phyloP scores from a whole-genome alignment of 345 rosid species.

The Citrus reticulata region DNA sequence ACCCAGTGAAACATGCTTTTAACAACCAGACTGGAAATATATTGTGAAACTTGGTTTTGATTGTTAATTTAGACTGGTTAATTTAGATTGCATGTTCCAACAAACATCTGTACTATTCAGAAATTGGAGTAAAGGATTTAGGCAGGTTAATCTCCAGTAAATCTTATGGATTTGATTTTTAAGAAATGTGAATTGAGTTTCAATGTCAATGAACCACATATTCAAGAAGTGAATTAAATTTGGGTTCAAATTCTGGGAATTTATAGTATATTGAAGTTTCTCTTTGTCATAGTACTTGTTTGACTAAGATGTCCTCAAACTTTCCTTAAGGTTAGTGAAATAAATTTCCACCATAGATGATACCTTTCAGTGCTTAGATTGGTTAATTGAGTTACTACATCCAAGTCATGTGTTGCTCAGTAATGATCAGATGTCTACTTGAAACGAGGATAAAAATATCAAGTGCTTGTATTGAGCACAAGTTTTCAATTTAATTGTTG shows the following conservation, averaged over 20 bases:
- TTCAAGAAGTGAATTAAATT: no score
- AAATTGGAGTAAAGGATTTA: background rate
- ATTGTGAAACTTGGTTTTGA: background rate
- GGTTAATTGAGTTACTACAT: background rate
- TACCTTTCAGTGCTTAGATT: background rate
- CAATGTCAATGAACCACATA: no score
- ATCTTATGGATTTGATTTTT: background rate
- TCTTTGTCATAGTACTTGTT: background rate
- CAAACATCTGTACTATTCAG: background rate
- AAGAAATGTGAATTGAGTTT: background rate
- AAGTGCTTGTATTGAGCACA: background rate
- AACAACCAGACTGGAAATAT: no score
- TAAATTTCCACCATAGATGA: background rate
- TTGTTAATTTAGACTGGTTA: background rate
- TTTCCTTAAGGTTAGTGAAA: background rate
- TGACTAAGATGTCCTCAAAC: no score
- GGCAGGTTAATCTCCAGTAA: background rate
- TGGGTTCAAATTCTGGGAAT: no score
- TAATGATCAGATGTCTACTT: background rate
- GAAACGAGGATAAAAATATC: background rate
- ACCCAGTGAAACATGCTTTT: background rate
- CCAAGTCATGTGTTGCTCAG: background rate
- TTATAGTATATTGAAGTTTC: background rate
- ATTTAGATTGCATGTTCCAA: background rate
- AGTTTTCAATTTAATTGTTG: background rate